These are phyloP conservation scores for Diophrys sp. DNA, from an alignment of 73 alveolate species.

Conservation along the genomic window DNA sequence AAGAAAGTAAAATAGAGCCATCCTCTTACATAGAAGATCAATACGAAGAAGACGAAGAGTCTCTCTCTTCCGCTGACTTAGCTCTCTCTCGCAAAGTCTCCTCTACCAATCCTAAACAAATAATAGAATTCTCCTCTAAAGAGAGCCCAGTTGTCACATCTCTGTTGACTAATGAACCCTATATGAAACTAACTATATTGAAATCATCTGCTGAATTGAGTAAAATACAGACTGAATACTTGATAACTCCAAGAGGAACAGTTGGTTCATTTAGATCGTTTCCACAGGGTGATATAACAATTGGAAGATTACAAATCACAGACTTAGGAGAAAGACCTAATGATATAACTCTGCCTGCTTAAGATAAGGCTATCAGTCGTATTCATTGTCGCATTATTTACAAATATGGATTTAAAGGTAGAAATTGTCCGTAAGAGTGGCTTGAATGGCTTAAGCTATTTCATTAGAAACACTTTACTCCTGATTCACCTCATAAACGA, in stretches of 20 bases:
- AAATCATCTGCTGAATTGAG: slow-evolving; percentile 18
- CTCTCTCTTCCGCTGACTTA: background rate
- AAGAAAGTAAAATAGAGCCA: background rate
- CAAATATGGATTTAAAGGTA: slow-evolving; percentile 24
- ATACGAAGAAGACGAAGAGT: background rate
- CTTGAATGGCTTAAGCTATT: slow-evolving; percentile 24
- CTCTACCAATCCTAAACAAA: background rate
- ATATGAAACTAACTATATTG: slow-evolving; percentile 14
- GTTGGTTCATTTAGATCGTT: slow-evolving; percentile 29
- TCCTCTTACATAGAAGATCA: background rate
- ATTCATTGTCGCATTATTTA: slow-evolving; percentile 39
- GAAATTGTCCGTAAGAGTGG: slow-evolving; percentile 8
- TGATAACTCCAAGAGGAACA: slow-evolving; percentile 35
- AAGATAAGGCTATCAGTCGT: slow-evolving; percentile 34
- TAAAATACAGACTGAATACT: slow-evolving; percentile 15
- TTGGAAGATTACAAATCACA: slow-evolving; percentile 32
- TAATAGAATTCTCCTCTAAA: background rate
- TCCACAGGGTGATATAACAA: slow-evolving; percentile 31
- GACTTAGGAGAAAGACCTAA: slow-evolving; percentile 42
- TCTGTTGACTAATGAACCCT: background rate
- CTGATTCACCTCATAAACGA: background rate
- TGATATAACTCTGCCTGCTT: slow-evolving; percentile 26
- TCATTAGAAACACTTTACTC: no score
- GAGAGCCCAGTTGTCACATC: background rate
- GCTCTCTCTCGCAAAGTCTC: background rate